These are phyloP conservation scores for Sparassis latifolia DNA, from an alignment of 1,284 basidiomycete genomes.

Conservation along the genomic window DNA sequence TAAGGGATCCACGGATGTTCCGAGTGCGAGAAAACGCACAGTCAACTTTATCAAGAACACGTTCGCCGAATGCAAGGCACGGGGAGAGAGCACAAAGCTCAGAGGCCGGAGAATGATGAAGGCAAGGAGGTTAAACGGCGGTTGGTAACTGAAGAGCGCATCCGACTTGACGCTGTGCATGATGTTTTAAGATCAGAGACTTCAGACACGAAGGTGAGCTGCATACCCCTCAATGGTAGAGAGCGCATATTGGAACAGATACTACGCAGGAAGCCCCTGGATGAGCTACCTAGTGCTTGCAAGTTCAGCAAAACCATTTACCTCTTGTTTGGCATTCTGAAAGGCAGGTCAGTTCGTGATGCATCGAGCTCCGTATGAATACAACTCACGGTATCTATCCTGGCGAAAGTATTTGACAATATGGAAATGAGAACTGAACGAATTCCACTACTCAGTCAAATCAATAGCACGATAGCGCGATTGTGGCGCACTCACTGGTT, in stretches of 20 bases:
- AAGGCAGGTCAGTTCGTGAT: neutral
- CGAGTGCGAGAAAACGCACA: constrained; percentile 24
- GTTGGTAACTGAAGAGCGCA: constrained; percentile 87
- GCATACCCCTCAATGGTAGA: constrained; percentile 81
- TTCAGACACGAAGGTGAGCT: neutral
- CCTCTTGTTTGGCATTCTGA: constrained; percentile 80
- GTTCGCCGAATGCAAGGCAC: constrained; percentile 72
- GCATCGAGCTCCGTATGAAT: neutral
- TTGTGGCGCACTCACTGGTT: constrained; percentile 49
- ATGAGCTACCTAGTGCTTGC: neutral
- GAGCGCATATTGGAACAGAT: constrained; percentile 85
- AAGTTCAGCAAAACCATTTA: constrained; percentile 20
- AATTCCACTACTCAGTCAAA: constrained; percentile 1
- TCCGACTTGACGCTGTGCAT: constrained; percentile 74
- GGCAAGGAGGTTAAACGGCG: constrained; percentile 79
- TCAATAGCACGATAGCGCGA: neutral
- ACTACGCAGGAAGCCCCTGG: constrained; percentile 34
- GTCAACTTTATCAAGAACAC: constrained; percentile 81
- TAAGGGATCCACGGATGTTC: neutral
- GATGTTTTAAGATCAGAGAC: neutral
- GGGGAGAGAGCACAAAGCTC: constrained; percentile 64
- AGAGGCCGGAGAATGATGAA: constrained; percentile 73
- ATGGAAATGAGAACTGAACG: constrained; percentile 74
- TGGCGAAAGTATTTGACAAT: constrained; percentile 77
- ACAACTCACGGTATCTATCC: constrained; percentile 63